These are phyloP conservation scores for Trichophyton equinum DNA, from an alignment of 2,329 filamentous ascomycete genomes.

Conservation along the genomic window DNA sequence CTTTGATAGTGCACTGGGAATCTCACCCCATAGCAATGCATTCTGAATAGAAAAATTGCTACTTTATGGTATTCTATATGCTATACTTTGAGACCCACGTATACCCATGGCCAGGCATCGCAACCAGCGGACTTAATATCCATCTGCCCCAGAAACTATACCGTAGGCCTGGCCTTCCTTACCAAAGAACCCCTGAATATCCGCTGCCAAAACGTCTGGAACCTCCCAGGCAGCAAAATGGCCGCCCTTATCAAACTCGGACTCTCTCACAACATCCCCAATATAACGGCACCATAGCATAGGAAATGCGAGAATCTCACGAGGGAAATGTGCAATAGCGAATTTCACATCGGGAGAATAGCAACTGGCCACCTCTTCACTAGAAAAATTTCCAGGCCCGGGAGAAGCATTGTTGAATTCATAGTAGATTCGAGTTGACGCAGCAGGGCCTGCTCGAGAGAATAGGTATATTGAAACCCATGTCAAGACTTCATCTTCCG, in stretches of 20 bases:
- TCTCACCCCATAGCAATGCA: too few relatives aligned
- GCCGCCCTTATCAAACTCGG: conserved; percentile 35
- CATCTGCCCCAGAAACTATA: conserved; percentile 23
- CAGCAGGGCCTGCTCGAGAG: conserved; percentile 54
- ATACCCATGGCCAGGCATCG: background rate
- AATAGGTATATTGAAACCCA: conserved; percentile 67
- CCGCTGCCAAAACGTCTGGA: conserved; percentile 34
- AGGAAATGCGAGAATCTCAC: conserved; percentile 40
- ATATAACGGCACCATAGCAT: conserved; percentile 39
- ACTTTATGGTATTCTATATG: too few relatives aligned
- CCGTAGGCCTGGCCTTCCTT: conserved; percentile 29
- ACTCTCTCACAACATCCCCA: conserved; percentile 40
- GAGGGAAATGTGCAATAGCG: conserved; percentile 40
- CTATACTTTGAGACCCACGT: too few relatives aligned
- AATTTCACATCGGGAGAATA: conserved; percentile 40
- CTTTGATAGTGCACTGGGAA: too few relatives aligned
- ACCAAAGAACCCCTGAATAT: conserved; percentile 39
- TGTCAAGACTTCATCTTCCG: conserved; percentile 60
- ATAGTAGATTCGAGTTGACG: conserved; percentile 60
- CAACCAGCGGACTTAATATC: conserved; percentile 13
- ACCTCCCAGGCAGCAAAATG: conserved; percentile 44
- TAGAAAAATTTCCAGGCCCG: conserved; percentile 10
- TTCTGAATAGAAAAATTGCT: too few relatives aligned
- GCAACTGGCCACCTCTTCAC: conserved; percentile 22
- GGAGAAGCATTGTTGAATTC: conserved; percentile 40